These are phyloP conservation scores for Cephalotrichum gorgonifer DNA, from an alignment of 2,329 filamentous ascomycete genomes.

Conservation along the genomic window DNA sequence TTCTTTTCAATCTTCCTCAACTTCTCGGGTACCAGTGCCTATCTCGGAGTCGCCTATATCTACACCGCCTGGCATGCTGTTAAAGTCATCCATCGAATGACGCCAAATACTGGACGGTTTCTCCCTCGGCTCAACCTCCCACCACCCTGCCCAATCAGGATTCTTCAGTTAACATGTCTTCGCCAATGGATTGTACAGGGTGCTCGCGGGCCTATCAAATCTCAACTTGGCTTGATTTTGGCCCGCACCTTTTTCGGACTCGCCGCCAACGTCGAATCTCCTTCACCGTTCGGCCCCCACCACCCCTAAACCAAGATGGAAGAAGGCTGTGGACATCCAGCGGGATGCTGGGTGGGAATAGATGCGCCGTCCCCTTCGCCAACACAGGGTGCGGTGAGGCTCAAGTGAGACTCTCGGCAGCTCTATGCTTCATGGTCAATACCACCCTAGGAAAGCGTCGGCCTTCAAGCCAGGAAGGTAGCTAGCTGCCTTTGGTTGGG, in stretches of 20 bases:
- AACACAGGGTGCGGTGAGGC: background rate
- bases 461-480: background rate
- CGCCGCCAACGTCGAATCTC: background rate
- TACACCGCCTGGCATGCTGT: too few species aligned
- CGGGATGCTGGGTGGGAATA: background rate
- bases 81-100: too few species aligned
- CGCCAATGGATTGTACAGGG: background rate
- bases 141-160: background rate
- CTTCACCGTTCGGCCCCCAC: background rate
- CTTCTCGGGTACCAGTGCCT: too few species aligned
- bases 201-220: background rate
- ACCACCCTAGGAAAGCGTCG: too few species aligned
- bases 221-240: background rate
- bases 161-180: background rate
- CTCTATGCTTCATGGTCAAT: too few species aligned
- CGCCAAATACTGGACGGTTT: too few species aligned
- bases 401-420: background rate
- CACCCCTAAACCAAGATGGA: background rate
- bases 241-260: too few species aligned
- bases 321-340: background rate
- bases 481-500: too few species aligned
- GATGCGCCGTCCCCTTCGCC: background rate
- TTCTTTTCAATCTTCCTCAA: too few species aligned
- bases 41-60: too few species aligned
- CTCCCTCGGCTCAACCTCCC: background rate